Evolutionary conservation across 345 rosid genomes (phyloP), one percentile per base, ranked within the genome.

Genomic region (Salix caprea): DNA sequence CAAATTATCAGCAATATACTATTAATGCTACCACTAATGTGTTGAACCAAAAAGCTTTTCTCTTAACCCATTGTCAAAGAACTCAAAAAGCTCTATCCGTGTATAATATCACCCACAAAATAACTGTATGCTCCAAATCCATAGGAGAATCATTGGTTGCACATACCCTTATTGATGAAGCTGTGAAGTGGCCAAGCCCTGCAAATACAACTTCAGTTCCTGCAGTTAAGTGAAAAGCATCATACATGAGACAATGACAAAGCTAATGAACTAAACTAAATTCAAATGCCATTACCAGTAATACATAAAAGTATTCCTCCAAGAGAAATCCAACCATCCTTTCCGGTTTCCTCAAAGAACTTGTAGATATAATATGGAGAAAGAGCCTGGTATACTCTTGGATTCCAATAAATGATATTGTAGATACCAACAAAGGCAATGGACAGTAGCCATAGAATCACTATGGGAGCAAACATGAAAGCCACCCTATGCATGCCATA

Each of bases 141-240:
- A 50, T 32, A 36, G 60, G 37, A 61, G 67, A 66, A 65, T 9
- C 32, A 69, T 40, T 61, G 61, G 30, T 42, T 75, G 58, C 48
- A 60, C 86, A 69, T 90, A 93, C 98, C 91, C 94, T 85, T 76
- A 93, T 82, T 68, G 99, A 90, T 71, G 92, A 80, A 71, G 91
- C 90, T 37, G 93, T 80, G 76, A 90, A 92, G 61, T 88, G 93
- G 80, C 98, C 99, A 65, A 90, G 86, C 73, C 87, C 91, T 16
- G 90, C 86, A 87, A 91, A 92, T 81, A 93, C 86, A 77, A 89
- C 93, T 81, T 93, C 98, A 68, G 90, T 86, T 84, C 99, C 99
- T 93, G 91, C 76, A 88, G 67, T 70, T 67, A n/a, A 19, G 54
- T 82, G 77, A 71, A 86, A 78, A 76, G 42, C 67, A 37, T 66